phyloP scores from a whole-genome alignment of 192 early-diverging fungal species.

The Coemansia sp. region DNA sequence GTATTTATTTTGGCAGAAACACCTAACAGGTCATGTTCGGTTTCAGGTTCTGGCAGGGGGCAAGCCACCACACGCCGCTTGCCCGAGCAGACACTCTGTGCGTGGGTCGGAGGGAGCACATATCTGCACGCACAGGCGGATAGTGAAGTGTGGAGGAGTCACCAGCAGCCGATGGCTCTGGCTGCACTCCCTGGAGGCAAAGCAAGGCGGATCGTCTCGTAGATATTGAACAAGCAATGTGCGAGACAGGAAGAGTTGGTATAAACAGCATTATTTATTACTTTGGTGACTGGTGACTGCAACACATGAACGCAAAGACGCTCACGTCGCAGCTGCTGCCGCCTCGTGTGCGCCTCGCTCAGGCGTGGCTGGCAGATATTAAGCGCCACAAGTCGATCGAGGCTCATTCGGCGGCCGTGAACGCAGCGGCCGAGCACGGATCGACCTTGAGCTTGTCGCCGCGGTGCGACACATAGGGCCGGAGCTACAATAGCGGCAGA shows the following conservation, averaged over 20 bases:
- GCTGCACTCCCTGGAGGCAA: too few species aligned
- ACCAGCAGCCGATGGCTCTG: not conserved
- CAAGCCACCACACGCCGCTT: not conserved
- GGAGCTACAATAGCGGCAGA: slow-evolving; percentile 24
- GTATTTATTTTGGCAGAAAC: not conserved
- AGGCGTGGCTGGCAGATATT: slow-evolving; percentile 6
- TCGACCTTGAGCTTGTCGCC: slow-evolving; percentile 45
- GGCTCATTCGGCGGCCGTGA: slow-evolving; percentile 11
- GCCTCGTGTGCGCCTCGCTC: not conserved
- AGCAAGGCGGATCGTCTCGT: too few species aligned
- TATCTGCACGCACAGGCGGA: slow-evolving; percentile 2
- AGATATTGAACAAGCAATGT: too few species aligned
- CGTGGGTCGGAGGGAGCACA: not conserved
- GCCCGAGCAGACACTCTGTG: not conserved
- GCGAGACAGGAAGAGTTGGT: not conserved
- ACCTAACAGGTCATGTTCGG: not conserved
- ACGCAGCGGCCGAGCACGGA: slow-evolving; percentile 24
- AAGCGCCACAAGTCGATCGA: not conserved
- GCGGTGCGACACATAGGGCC: slow-evolving; percentile 55
- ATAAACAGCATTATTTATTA: not conserved
- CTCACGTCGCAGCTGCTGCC: too few species aligned
- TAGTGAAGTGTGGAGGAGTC: not conserved
- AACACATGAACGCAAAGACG: too few species aligned
- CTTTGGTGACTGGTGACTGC: not conserved
- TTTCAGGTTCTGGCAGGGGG: slow-evolving; percentile 6